Evolutionary conservation across 331 rosid species (phyloP), one percentile per base, ranked within the genome.

Genomic region (Acacia concinna): DNA sequence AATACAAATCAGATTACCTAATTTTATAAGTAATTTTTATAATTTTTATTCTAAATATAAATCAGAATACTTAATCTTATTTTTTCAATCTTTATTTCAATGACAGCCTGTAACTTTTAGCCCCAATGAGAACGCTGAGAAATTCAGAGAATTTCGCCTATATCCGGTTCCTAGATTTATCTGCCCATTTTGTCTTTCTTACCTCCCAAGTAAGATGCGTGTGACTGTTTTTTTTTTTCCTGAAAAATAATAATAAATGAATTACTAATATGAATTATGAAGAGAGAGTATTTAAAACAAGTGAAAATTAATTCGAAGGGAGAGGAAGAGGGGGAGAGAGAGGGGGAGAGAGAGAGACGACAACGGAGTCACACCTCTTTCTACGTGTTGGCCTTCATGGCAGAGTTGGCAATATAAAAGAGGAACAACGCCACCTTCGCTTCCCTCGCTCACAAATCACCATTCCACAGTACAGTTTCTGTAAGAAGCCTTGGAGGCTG

Each of bases 331-430:
- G 1, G 54, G 0, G 56, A 4, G 56, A 4, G 10, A 4, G 56
- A 43, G 51, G 4, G 54, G 10, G 68, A 14, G 18, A 64, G 63
- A 65, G 40, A 17, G n/a, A n/a, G n/a, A n/a, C n/a, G n/a, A n/a
- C n/a, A n/a, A n/a, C 46, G 0, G 57, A 28, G 38, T 38, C 78
- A 54, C 15, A 14, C 38, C 63, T 12, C 27, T 10, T 70, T 77
- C 68, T 81, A 85, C 88, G 88, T 85, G 85, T 70, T 67, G 30
- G 27, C 8, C 60, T 81, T 68, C 88, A 81, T 85, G 88, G 85
- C 75, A 64, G 79, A 78, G 88, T 14, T 73, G 65, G 74, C 85
- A 60, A n/a, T 78, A 74, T 68, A 69, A 57, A 73, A 21, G 14
- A 37, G 60, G 68, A 72, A 14, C 52, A 72, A 21, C 77, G 25